A percentile compares a stretch with the other conserved stretches of the same genome.
Conservation (phyloP, 2,329 filamentous ascomycete species). For the Pyrenophora tritici-repentis region DNA sequence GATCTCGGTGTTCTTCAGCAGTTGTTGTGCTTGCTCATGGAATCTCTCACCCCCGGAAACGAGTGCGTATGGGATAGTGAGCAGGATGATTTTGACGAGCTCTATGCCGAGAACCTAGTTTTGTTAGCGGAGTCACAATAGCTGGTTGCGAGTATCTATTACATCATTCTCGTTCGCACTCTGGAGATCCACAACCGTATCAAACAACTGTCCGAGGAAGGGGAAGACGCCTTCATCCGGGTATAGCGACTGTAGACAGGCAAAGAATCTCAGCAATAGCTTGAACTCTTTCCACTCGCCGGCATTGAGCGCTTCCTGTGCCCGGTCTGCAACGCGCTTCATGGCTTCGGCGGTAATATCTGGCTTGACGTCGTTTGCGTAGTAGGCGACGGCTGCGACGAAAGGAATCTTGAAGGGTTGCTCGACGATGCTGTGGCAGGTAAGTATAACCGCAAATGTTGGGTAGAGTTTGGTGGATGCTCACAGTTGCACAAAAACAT, state of each 20-base stretch:
- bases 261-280: slow-evolving; percentile 84
- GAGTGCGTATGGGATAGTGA: slow-evolving; percentile 86
- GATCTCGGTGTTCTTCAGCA: slow-evolving; percentile 93
- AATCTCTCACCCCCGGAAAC: slow-evolving; percentile 49
- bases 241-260: slow-evolving; percentile 79
- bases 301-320: slow-evolving; percentile 69
- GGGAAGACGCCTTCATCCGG: slow-evolving; percentile 85
- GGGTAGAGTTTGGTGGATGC: slow-evolving; percentile 22
- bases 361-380: slow-evolving; percentile 76
- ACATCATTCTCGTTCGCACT: slow-evolving; percentile 92
- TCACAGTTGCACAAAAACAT: slow-evolving; percentile 74
- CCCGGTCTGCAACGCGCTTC: slow-evolving; percentile 61
- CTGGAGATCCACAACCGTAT: slow-evolving; percentile 87
- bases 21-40: slow-evolving; percentile 71
- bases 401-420: slow-evolving; percentile 99
- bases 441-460: slow-evolving; percentile 15
- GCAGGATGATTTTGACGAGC: slow-evolving; percentile 93
- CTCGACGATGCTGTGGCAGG: slow-evolving; percentile 65
- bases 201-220: slow-evolving; percentile 87
- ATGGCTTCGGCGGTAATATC: slow-evolving; percentile 76
- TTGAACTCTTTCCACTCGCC: slow-evolving; percentile 93
- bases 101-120: slow-evolving; percentile 69
- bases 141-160: slow-evolving; percentile 47
- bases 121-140: slow-evolving; percentile 17
- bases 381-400: slow-evolving; percentile 79